These are phyloP conservation scores for Eleusine coracana DNA, from an alignment of 176 grass and related monocot species.

Conservation along the genomic window DNA sequence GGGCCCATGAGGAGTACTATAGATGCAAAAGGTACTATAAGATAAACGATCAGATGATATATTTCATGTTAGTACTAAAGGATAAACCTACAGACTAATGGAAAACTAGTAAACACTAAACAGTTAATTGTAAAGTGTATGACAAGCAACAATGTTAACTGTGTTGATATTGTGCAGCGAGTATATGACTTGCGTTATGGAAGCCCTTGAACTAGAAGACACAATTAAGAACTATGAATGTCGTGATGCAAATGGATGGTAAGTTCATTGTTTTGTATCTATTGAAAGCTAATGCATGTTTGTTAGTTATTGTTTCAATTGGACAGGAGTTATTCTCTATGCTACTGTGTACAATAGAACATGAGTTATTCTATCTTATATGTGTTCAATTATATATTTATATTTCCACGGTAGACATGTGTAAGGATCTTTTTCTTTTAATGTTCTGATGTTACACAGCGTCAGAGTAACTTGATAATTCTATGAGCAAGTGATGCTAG, in stretches of 20 bases:
- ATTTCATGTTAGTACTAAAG: constrained; percentile 38
- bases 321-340: constrained; percentile 19
- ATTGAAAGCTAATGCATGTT: neutral
- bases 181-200: constrained; percentile 94
- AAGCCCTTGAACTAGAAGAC: constrained; percentile 96
- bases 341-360: neutral
- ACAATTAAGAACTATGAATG: constrained; percentile 93
- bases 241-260: constrained; percentile 95
- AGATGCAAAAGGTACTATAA: constrained; percentile 83
- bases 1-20: constrained; percentile 94
- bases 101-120: constrained; percentile 18
- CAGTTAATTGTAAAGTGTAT: constrained; percentile 20
- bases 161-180: constrained; percentile 69
- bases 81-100: constrained; percentile 5
- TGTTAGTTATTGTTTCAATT: neutral
- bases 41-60: constrained; percentile 14
- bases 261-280: constrained; percentile 45
- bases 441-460: constrained; percentile 19
- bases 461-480: constrained; percentile 16
- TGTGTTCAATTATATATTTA: constrained; percentile 4
- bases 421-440: neutral
- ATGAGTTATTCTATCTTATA: constrained; percentile 26
- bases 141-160: constrained; percentile 4
- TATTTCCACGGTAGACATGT: constrained; percentile 6
- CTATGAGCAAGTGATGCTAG: constrained; percentile 13